These are phyloP conservation scores for Cyclocybe aegerita DNA, from an alignment of 768 basidiomycete species.

Conservation along the genomic window DNA sequence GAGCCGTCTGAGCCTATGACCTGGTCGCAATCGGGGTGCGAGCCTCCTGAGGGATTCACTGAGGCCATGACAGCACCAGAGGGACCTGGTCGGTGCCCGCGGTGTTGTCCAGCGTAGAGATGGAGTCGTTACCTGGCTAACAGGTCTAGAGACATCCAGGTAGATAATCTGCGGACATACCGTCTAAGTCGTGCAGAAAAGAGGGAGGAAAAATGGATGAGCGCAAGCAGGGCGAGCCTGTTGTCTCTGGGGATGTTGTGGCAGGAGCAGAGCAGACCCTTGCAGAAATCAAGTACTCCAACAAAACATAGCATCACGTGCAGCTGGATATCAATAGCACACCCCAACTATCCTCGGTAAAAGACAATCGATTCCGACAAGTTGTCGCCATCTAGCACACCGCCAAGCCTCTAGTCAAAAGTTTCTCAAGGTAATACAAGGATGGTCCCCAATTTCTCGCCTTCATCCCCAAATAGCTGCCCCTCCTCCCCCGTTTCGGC, in stretches of 20 bases:
- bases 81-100: constrained; percentile 15
- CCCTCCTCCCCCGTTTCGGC: constrained; percentile 15
- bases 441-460: constrained; percentile 22
- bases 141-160: constrained; percentile 21
- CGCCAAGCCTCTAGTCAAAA: no score
- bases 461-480: constrained; percentile 12
- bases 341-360: not conserved
- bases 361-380: not conserved
- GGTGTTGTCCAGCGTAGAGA: constrained; percentile 8
- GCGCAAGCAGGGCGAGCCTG: constrained; percentile 22
- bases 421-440: constrained; percentile 30
- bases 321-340: constrained; percentile 1
- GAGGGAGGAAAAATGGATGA: constrained; percentile 8
- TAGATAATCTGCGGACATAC: constrained; percentile 18
- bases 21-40: constrained; percentile 12
- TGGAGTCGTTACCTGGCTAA: constrained; percentile 20
- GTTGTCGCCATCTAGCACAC: not conserved
- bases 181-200: constrained; percentile 16
- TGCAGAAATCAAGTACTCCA: constrained; percentile 6
- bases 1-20: constrained; percentile 5
- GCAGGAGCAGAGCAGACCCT: constrained; percentile 13
- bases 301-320: constrained; percentile 14
- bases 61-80: constrained; percentile 18
- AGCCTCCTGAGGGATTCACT: constrained; percentile 13
- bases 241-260: constrained; percentile 16